These are phyloP conservation scores for Tetrahymena thermophila DNA, from an alignment of 73 alveolate genomes.

Conservation along the genomic window DNA sequence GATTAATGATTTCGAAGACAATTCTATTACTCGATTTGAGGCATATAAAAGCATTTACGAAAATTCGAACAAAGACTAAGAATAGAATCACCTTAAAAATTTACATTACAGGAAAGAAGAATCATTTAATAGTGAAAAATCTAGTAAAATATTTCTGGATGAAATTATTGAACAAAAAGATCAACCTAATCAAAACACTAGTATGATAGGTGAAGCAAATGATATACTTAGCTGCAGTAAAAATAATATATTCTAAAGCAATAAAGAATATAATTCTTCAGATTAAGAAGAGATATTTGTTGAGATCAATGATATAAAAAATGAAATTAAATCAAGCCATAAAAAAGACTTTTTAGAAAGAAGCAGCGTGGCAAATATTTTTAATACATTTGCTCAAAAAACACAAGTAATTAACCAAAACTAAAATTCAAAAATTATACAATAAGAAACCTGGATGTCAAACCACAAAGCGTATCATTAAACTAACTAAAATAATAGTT, in stretches of 20 bases:
- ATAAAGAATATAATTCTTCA: too few species aligned
- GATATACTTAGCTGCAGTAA: not conserved
- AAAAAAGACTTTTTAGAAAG: not conserved
- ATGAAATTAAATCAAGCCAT: not conserved
- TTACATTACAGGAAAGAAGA: not conserved
- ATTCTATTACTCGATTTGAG: not conserved
- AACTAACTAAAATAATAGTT: too few species aligned
- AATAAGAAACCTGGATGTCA: not conserved
- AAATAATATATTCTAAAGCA: not conserved
- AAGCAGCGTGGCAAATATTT: not conserved
- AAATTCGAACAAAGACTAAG: not conserved
- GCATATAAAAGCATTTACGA: not conserved
- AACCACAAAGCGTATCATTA: not conserved
- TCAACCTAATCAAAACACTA: not conserved
- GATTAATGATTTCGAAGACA: not conserved
- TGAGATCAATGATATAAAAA: not conserved
- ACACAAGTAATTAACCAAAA: too few species aligned
- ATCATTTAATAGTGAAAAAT: not conserved
- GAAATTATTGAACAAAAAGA: not conserved
- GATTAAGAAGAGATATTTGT: not conserved
- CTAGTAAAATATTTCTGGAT: not conserved
- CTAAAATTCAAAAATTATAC: too few species aligned
- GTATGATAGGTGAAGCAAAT: not conserved
- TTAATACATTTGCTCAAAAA: too few species aligned
- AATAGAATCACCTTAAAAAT: not conserved